Evolutionary conservation across 2,329 filamentous ascomycete genomes (phyloP).

Genomic region (Eutypa lata): DNA sequence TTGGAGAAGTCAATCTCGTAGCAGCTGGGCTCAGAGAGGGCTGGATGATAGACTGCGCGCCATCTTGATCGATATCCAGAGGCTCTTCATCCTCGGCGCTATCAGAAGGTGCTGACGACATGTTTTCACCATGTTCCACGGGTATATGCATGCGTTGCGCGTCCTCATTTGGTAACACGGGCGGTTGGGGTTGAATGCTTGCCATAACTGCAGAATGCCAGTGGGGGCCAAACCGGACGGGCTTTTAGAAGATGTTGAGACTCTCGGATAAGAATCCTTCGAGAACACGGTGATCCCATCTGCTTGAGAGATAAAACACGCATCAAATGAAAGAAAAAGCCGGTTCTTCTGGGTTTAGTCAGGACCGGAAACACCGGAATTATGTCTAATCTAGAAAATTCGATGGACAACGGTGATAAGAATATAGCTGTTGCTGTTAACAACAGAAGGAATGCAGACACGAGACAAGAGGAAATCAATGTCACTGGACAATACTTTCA

Average conservation of each 20-base stretch:
- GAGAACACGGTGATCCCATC: background rate
- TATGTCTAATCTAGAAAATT: background rate
- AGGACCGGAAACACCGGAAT: background rate
- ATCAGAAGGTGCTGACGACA: constrained; percentile 21
- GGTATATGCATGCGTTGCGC: constrained; percentile 13
- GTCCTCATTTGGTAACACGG: constrained; percentile 9
- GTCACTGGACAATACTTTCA: background rate
- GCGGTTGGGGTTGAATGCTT: constrained; percentile 7
- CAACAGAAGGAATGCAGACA: background rate
- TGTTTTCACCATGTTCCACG: constrained; percentile 18
- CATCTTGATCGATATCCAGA: constrained; percentile 47
- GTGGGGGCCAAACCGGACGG: constrained; percentile 2
- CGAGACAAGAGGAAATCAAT: background rate
- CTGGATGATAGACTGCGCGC: constrained; percentile 58
- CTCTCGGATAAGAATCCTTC: background rate
- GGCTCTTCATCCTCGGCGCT: constrained; percentile 32
- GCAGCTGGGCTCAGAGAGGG: constrained; percentile 56
- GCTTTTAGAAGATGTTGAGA: constrained; percentile 8
- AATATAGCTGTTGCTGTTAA: no score
- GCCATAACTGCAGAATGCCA: constrained; percentile 17
- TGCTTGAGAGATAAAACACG: background rate
- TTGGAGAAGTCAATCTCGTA: constrained; percentile 51
- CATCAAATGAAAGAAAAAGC: background rate
- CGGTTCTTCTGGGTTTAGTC: background rate
- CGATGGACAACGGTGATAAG: background rate